Conservation (phyloP, 768 basidiomycete genomes). For the Suillus subalutaceus region DNA sequence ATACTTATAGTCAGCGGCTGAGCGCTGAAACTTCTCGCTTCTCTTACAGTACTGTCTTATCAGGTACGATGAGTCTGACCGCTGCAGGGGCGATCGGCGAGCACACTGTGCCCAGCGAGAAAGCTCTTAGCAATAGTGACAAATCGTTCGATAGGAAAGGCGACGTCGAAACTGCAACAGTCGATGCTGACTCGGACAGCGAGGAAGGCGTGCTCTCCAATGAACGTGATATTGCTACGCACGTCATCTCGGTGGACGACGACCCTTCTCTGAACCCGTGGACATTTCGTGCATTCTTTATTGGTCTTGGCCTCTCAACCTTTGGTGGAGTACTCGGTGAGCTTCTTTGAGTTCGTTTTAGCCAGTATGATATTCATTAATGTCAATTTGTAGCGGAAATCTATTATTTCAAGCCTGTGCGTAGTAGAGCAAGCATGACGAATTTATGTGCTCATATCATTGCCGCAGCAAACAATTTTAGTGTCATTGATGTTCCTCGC, state of each 20-base stretch:
- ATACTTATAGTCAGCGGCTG: background rate
- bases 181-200: conserved; percentile 19
- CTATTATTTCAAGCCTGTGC: conserved; percentile 56
- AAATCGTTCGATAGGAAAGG: conserved; percentile 32
- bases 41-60: background rate
- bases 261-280: conserved; percentile 49
- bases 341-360: conserved; percentile 15
- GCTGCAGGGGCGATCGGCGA: conserved; percentile 1
- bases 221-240: conserved; percentile 46
- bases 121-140: conserved; percentile 19
- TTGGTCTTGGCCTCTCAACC: conserved; percentile 48
- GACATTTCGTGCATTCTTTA: conserved; percentile 49
- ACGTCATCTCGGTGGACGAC: conserved; percentile 45
- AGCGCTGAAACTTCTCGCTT: too few relatives aligned
- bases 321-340: conserved; percentile 52
- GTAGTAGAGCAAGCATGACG: conserved; percentile 7
- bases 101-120: conserved; percentile 8
- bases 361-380: conserved; percentile 14
- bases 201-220: conserved; percentile 39
- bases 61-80: conserved; percentile 8
- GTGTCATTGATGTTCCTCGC: conserved; percentile 54
- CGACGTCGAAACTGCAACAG: conserved; percentile 37
- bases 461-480: conserved; percentile 46
- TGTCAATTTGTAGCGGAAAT: conserved; percentile 42
- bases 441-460: conserved; percentile 4